Base-by-base conservation (phyloP, 768 basidiomycete species). In the Tephrocybe sp. region DNA sequence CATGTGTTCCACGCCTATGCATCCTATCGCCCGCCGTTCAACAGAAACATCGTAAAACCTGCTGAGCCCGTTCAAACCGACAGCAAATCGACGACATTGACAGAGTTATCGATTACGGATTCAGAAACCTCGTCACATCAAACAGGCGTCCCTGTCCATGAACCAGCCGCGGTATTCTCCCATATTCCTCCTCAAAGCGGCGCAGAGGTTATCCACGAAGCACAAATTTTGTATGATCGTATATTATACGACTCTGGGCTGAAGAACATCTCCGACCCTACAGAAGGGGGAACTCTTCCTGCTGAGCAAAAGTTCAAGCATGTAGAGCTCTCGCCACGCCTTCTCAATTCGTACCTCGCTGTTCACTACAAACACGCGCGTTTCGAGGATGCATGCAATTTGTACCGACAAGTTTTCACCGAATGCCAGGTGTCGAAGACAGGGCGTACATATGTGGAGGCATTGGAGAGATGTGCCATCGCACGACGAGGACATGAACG, bases 1-100 rank as follows among this genome's bases (percentile, higher is more conserved):
- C 88, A 90, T 59, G 68, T 95, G 25, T 94, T 98, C 68, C 88
- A 95, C 67, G 77, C 91, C 0, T 97, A 98, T 69, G 84, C 91
- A 0, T 72, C 88, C 3, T 94, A 93, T 70, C 75, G 73, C 34
- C 85, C 88, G 2, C 84, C 88, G 0, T 86, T 93, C 66, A 72
- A 65, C 42, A 75, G 86, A 41, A 67, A 71, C 3, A 66, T 73
- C 11, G 77, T 85, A 7, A 69, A 72, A 48, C 40, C 83, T 9
- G 65, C 77, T 8, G 69, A 72, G 9, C 51, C 56, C 3, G 14
- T 2, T 18, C 10, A 36, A 32, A 23, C 36, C 11, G 28, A 50
- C 23, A 33, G 25, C n/a, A 20, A 34, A 15, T 1, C 48, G 23
- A 32, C 39, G n/a, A n/a, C 37, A 20, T 25, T 46, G 15, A 49